Conservation (phyloP, 23 red algal species). For the Gracilaria vermiculophylla region DNA sequence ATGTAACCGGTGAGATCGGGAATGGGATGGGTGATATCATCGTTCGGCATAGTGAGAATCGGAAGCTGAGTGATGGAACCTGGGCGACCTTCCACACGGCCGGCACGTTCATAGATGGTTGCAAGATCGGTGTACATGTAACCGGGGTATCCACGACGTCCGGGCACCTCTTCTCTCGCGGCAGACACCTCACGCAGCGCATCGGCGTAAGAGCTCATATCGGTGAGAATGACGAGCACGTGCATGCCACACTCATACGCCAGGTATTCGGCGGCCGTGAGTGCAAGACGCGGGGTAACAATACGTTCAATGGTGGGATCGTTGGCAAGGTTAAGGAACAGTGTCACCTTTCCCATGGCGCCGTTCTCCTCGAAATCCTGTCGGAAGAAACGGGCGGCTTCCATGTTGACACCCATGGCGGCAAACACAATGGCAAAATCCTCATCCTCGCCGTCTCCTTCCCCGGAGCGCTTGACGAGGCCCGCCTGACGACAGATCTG, state of each 20-base stretch:
- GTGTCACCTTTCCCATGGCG: conserved; percentile 85
- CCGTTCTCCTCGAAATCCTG: conserved; percentile 99
- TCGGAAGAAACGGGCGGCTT: conserved; percentile 95
- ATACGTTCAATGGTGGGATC: conserved; percentile 99
- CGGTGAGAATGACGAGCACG: conserved; percentile 97
- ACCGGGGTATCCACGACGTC: conserved; percentile 96
- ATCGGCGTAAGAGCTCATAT: conserved; percentile 97
- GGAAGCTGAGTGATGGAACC: conserved; percentile 94
- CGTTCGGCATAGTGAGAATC: conserved; percentile 98
- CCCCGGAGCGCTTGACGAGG: conserved; percentile 31
- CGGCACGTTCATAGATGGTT: conserved; percentile 94
- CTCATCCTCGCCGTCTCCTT: conserved; percentile 30
- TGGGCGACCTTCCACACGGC: conserved; percentile 80
- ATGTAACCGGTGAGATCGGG: conserved; percentile 99
- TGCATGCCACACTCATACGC: conserved; percentile 97
- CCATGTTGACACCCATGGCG: conserved; percentile 99
- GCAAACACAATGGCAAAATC: conserved; percentile 99
- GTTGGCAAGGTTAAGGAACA: conserved; percentile 97
- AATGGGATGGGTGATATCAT: conserved; percentile 98
- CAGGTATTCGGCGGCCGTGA: conserved; percentile 97
- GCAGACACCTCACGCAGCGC: conserved; percentile 98
- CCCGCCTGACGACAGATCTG: conserved; percentile 99
- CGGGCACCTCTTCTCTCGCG: conserved; percentile 98
- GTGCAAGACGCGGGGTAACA: conserved; percentile 93
- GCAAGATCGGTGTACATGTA: conserved; percentile 99